Conservation (phyloP, 495 filamentous ascomycete genomes). For the Talaromyces thailandensis region DNA sequence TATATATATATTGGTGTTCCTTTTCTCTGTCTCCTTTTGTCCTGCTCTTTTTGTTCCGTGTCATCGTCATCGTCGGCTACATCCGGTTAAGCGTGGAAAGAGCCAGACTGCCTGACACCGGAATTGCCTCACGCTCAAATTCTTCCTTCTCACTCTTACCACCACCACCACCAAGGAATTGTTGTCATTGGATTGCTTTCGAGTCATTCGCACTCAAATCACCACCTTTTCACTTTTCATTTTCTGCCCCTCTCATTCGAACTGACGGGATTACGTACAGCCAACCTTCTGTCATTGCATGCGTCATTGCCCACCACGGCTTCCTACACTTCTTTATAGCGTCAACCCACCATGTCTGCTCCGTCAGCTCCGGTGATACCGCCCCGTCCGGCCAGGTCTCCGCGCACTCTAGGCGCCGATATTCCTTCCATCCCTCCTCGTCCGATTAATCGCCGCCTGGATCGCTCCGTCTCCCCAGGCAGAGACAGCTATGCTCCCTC, state of each 20-base stretch:
- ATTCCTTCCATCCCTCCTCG: slow-evolving; percentile 58
- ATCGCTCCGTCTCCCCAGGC: slow-evolving; percentile 71
- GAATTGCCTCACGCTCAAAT: slow-evolving; percentile 2
- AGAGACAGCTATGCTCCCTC: slow-evolving; percentile 75
- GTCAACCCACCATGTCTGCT: slow-evolving; percentile 27
- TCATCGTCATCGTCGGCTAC: slow-evolving; percentile 7
- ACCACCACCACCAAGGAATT: background rate
- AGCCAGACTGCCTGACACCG: background rate
- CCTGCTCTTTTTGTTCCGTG: background rate
- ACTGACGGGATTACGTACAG: background rate
- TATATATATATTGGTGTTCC: too few relatives aligned
- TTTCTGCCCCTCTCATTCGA: background rate
- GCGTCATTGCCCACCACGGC: slow-evolving; percentile 5
- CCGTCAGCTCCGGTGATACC: slow-evolving; percentile 37
- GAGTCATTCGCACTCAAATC: background rate
- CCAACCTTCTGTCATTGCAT: background rate
- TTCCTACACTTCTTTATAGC: slow-evolving; percentile 4
- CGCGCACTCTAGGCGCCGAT: slow-evolving; percentile 29
- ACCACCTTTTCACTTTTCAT: background rate
- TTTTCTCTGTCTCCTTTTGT: background rate
- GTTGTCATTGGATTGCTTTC: background rate
- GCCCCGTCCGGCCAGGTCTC: slow-evolving; percentile 43
- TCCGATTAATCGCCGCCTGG: slow-evolving; percentile 52
- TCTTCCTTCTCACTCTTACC: background rate
- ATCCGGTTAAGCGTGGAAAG: slow-evolving; percentile 7